Percentiles rank a stretch among this genome's conserved stretches.
Conservation (phyloP, 2,329 filamentous ascomycete species). For the Nigrograna mackinnonii region DNA sequence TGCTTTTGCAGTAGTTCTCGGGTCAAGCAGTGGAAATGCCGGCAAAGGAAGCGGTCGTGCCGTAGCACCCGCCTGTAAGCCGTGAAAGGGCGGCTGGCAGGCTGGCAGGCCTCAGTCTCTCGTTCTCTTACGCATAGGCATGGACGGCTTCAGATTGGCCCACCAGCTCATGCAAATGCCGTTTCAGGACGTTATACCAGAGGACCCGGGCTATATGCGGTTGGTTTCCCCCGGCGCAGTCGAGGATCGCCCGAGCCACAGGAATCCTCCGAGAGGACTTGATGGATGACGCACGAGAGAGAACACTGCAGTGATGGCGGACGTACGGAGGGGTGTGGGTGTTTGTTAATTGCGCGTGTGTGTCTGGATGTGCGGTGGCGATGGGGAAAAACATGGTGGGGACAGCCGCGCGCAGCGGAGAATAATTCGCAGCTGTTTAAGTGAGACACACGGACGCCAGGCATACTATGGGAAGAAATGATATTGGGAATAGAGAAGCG, state of each 20-base stretch:
- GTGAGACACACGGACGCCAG: constrained; percentile 14
- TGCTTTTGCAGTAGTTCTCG: constrained; percentile 21
- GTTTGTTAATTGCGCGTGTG: background rate
- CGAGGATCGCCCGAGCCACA: constrained; percentile 40
- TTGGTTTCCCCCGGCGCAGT: constrained; percentile 32
- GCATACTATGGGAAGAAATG: constrained; percentile 4
- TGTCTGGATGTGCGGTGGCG: too few species aligned
- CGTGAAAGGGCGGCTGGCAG: constrained; percentile 25
- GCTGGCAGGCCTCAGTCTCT: constrained; percentile 19
- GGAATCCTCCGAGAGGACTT: constrained; percentile 29
- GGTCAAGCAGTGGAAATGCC: constrained; percentile 33
- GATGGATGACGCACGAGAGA: constrained; percentile 32
- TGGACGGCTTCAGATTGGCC: constrained; percentile 38
- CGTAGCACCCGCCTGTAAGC: constrained; percentile 41
- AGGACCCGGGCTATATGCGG: constrained; percentile 41
- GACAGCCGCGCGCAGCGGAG: constrained; percentile 15
- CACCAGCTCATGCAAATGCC: constrained; percentile 40
- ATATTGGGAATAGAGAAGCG: constrained; percentile 2
- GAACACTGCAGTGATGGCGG: constrained; percentile 25
- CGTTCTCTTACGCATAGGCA: constrained; percentile 41
- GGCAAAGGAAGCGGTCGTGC: constrained; percentile 37
- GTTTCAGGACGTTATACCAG: constrained; percentile 42
- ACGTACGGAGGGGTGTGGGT: constrained; percentile 23
- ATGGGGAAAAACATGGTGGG: too few species aligned
- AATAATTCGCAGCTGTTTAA: constrained; percentile 14